Conservation (phyloP, 306 rosid species). For the Lathyrus oleraceus region DNA sequence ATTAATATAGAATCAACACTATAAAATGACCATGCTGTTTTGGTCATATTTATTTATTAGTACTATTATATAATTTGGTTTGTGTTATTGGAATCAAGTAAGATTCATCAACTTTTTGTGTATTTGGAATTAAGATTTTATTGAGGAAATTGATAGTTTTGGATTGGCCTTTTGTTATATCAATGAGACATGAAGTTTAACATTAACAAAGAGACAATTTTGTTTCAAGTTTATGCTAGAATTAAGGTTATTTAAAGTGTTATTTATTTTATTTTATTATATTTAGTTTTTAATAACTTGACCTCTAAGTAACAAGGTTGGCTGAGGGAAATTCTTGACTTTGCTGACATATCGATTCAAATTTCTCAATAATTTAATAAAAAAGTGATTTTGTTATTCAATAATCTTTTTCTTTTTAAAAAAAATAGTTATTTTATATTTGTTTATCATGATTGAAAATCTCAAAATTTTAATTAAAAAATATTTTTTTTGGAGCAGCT, state of each 20-base stretch:
- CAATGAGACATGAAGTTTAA: conserved; percentile 22
- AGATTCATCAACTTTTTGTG: not conserved
- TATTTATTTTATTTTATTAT: not conserved
- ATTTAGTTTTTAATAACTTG: not conserved
- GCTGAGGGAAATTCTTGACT: not conserved
- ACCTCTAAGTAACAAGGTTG: not conserved
- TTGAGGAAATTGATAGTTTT: not conserved
- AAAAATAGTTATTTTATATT: too few relatives aligned
- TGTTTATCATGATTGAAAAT: too few relatives aligned
- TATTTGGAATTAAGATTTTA: not conserved
- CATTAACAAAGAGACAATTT: conserved; percentile 27
- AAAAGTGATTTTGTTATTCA: too few relatives aligned
- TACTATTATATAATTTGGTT: not conserved
- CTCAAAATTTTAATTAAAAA: too few relatives aligned
- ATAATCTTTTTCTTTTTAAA: too few relatives aligned
- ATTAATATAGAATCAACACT: not conserved
- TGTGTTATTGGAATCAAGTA: conserved; percentile 23
- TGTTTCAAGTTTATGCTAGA: not conserved
- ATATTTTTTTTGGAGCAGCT: too few relatives aligned
- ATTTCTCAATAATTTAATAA: not conserved
- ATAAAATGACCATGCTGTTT: not conserved
- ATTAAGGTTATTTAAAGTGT: not conserved
- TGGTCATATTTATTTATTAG: not conserved
- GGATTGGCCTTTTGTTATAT: conserved; percentile 11
- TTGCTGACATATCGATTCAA: not conserved